Evolutionary conservation across 805 yeast species (phyloP).

Genomic region (Suhomyces xylopsoci): DNA sequence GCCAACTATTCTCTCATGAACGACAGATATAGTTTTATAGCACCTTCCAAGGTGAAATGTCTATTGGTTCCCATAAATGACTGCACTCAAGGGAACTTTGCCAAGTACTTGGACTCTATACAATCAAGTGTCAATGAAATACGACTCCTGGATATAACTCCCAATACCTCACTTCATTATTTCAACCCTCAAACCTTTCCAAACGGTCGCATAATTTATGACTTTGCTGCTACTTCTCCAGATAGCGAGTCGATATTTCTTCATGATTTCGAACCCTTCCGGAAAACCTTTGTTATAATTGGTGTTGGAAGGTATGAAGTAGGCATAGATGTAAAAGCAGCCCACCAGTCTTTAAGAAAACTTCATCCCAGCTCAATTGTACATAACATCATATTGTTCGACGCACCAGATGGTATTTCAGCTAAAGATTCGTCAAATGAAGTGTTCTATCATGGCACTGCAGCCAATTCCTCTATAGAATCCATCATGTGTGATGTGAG

Average conservation of each 20-base stretch:
- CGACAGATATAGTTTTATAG: conserved; percentile 43
- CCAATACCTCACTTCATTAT: conserved; percentile 43
- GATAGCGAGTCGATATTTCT: conserved; percentile 63
- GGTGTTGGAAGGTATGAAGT: conserved; percentile 38
- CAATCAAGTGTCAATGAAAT: conserved; percentile 53
- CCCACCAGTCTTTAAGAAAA: conserved; percentile 40
- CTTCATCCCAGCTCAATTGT: conserved; percentile 51
- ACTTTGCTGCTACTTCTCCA: conserved; percentile 44
- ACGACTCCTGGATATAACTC: conserved; percentile 71
- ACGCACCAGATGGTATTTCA: conserved; percentile 31
- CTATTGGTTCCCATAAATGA: conserved; percentile 66
- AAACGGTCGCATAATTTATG: conserved; percentile 65
- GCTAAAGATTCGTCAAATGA: conserved; percentile 10
- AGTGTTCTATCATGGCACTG: conserved; percentile 25
- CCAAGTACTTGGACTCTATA: conserved; percentile 42
- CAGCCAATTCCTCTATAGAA: conserved; percentile 41
- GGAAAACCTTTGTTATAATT: conserved; percentile 67
- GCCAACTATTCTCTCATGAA: not conserved
- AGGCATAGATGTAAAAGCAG: conserved; percentile 8
- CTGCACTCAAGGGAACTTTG: conserved; percentile 42
- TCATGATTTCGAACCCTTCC: conserved; percentile 85
- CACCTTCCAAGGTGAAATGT: conserved; percentile 65
- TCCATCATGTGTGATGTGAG: conserved; percentile 74
- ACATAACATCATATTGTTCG: conserved; percentile 56
- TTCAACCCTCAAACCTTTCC: conserved; percentile 89